Conservation (phyloP, 2,329 filamentous ascomycete species). For the Neonectria sp. region DNA sequence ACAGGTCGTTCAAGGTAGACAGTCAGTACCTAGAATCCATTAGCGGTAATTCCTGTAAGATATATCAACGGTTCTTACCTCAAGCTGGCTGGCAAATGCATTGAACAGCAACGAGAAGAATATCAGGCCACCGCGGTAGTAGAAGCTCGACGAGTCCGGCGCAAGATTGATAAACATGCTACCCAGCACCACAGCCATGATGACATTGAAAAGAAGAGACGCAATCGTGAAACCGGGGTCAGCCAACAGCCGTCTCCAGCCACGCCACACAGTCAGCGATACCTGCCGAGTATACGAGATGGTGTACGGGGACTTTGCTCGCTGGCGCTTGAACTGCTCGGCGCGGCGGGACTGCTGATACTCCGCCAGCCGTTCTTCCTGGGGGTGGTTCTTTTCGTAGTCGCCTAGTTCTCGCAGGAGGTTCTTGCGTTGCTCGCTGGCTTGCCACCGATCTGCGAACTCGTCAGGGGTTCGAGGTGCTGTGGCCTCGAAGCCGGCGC, state of each 20-base stretch:
- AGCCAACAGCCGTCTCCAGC: constrained; percentile 56
- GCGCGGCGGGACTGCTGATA: constrained; percentile 42
- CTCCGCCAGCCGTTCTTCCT: constrained; percentile 32
- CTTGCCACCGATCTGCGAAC: constrained; percentile 54
- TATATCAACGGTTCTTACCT: constrained; percentile 39
- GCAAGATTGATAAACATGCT: constrained; percentile 65
- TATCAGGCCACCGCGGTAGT: constrained; percentile 62
- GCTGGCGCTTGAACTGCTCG: constrained; percentile 53
- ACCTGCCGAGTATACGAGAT: constrained; percentile 63
- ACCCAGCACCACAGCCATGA: constrained; percentile 68
- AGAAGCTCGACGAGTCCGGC: constrained; percentile 61
- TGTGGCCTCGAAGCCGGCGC: constrained; percentile 49
- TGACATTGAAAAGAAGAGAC: constrained; percentile 59
- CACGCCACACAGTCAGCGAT: constrained; percentile 58
- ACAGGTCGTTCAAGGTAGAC: constrained; percentile 51
- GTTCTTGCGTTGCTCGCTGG: constrained; percentile 42
- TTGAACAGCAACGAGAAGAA: constrained; percentile 69
- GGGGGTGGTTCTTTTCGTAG: constrained; percentile 46
- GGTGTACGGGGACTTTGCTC: constrained; percentile 63
- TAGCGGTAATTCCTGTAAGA: background rate
- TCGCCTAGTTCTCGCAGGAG: constrained; percentile 49
- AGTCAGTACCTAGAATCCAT: constrained; percentile 40
- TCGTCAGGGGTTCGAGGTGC: constrained; percentile 56
- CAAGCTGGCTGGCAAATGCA: constrained; percentile 57
- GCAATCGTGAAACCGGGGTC: constrained; percentile 58